Evolutionary conservation across 2,329 filamentous ascomycete genomes (phyloP), one percentile per base, ranked within the genome.

Genomic region (Helotiales sp.): DNA sequence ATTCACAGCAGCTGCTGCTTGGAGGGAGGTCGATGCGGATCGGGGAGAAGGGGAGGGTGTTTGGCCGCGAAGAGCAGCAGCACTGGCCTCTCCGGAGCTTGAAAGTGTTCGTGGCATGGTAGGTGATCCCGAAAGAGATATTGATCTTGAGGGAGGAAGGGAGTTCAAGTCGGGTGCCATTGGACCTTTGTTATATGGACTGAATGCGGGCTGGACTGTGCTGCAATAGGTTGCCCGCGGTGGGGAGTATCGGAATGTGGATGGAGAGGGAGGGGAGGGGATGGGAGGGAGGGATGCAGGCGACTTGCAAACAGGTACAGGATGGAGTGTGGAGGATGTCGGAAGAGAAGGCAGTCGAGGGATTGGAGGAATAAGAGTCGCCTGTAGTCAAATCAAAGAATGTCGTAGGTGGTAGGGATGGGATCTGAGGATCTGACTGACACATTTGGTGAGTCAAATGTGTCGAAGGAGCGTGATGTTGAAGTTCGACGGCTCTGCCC

Each of bases 1-100:
- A 77, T 95, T 95, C 79, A 94, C 86, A 50, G 91, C 89, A 7
- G 91, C 91, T 13, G 92, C 88, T 61, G 91, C 91, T 76, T 91
- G 91, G 10, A 96, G 84, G 15, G 91, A 93, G 69, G 87, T 85
- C 47, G 90, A 88, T 37, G 90, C 86, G 59, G 87, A 88, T 72
- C 90, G 84, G 43, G 88, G 86, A 52, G 89, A 88, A 57, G 86
- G 83, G 34, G 87, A 86, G 28, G 87, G 85, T 26, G 86, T 87
- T 67, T 85, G 82, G 71, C 80, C 77, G 45, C 77, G 77, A 34
- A 76, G 62, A 63, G 72, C 73, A 57, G 71, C 66, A 54, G 71
- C 64, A 24, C 40, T 8, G 10, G 66, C 60, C 13, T 74, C 75
- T 15, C 62, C 63, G 7, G 77, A 75, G 67, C 67, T 74, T 72